Evolutionary conservation across 495 filamentous ascomycete species (phyloP).

Genomic region (Trichoderma asperelloides): DNA sequence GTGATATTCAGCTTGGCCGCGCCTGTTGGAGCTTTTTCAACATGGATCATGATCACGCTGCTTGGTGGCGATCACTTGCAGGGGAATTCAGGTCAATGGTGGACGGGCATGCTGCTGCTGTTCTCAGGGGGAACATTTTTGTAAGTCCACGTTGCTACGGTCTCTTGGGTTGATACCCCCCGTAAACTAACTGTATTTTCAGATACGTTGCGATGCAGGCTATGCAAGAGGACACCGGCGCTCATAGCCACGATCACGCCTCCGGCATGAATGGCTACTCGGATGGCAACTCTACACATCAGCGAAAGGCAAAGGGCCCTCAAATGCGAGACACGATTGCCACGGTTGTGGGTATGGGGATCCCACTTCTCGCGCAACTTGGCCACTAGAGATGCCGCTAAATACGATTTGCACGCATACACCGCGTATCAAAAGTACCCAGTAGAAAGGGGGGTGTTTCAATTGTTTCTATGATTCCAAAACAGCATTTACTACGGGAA

Average conservation of each 20-base stretch:
- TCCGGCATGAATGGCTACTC: conserved; percentile 54
- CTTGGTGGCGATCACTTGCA: conserved; percentile 48
- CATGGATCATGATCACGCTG: conserved; percentile 68
- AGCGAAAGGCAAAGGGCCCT: conserved; percentile 41
- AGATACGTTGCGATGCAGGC: conserved; percentile 99
- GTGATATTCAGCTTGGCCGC: conserved; percentile 87
- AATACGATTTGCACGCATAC: background rate
- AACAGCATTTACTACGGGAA: background rate
- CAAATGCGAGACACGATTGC: conserved; percentile 59
- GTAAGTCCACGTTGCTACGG: conserved; percentile 42
- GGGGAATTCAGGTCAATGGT: conserved; percentile 53
- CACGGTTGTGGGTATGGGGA: conserved; percentile 78
- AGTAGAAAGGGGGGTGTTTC: background rate
- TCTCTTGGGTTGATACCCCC: background rate
- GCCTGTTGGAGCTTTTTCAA: conserved; percentile 73
- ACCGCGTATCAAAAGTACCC: background rate
- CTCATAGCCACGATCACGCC: conserved; percentile 41
- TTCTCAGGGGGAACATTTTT: conserved; percentile 95
- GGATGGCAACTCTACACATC: conserved; percentile 42
- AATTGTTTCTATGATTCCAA: background rate
- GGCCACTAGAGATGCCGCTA: conserved; percentile 44
- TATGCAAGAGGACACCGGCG: conserved; percentile 71
- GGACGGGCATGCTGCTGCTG: conserved; percentile 82
- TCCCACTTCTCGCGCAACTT: conserved; percentile 82
- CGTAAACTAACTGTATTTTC: conserved; percentile 14